Base-by-base conservation (phyloP, 2,329 filamentous ascomycete species). In the Pseudogymnoascus sp. region DNA sequence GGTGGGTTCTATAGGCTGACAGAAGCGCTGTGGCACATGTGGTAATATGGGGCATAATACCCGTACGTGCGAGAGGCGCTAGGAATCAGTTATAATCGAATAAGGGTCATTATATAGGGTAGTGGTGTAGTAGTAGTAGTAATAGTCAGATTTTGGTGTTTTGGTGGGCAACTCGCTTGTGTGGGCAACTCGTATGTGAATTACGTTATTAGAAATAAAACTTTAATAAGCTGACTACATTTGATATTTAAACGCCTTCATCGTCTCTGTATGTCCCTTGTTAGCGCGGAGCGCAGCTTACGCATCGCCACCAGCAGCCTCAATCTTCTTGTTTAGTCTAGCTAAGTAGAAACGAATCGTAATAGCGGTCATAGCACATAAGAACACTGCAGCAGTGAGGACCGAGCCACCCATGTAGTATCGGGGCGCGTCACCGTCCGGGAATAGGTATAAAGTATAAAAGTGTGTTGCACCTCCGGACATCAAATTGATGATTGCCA, bases 361-460 rank as follows among this genome's bases (percentile, higher is more conserved):
- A 37, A 59, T 59, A 23, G 56, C 28, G 16, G 56, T 35, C 31
- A 38, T 35, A 37, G 56, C 56, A 18, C 56, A 59, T 1, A 59
- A 18, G 21, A 59, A 18, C 6, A 59, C 31, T 12, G 56, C 56
- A 12, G 16, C 56, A 8, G 56, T 59, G 10, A 59, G 56, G n/a
- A 12, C 42, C 5, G 42, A 47, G 21, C 63, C 11, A 63, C 71
- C 73, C n/a, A 66, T 67, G 44, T 71, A 71, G 63, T 73, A 73
- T 12, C 69, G 60, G 18, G 71, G 71, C 63, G 71, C 70, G 59
- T 73, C 69, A 63, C 63, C 66, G 40, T 72, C 71, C 0, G 70
- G 70, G 62, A 73, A 72, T 69, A 72, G 71, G 66, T 72, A 73
- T 14, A 64, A 63, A 5, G 71, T 73, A 62, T 72, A 72, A 16